These are phyloP conservation scores for Cercospora nicotianae DNA, from an alignment of 2,329 filamentous ascomycete species.

Conservation along the genomic window DNA sequence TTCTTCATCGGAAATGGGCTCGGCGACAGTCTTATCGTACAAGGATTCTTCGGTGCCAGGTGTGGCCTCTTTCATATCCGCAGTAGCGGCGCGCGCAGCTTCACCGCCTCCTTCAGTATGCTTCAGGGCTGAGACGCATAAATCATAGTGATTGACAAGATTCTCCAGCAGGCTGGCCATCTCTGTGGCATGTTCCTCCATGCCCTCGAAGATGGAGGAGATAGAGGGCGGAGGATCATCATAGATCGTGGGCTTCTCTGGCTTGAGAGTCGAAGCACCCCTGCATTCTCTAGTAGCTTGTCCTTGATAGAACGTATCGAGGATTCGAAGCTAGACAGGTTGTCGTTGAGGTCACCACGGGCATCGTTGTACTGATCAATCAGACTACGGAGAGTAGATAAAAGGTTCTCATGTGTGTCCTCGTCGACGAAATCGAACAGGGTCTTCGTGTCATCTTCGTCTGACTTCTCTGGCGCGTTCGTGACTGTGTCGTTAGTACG, in stretches of 20 bases:
- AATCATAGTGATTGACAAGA: constrained; percentile 84
- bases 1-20: constrained; percentile 70
- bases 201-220: constrained; percentile 49
- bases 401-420: constrained; percentile 64
- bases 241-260: constrained; percentile 38
- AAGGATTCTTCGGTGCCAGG: constrained; percentile 59
- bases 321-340: constrained; percentile 67
- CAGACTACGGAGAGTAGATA: constrained; percentile 66
- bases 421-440: constrained; percentile 78
- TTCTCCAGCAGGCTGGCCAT: constrained; percentile 81
- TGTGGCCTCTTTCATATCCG: constrained; percentile 33
- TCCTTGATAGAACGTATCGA: constrained; percentile 47
- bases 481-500: constrained; percentile 13
- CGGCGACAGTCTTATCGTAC: constrained; percentile 55
- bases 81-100: constrained; percentile 44
- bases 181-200: constrained; percentile 73
- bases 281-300: constrained; percentile 16
- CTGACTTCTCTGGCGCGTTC: constrained; percentile 6
- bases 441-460: constrained; percentile 48
- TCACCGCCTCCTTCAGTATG: constrained; percentile 70
- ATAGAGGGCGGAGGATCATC: constrained; percentile 39
- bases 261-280: constrained; percentile 11
- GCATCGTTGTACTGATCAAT: constrained; percentile 70
- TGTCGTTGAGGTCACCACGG: constrained; percentile 57
- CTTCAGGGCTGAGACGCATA: constrained; percentile 86